Evolutionary conservation across 2,329 filamentous ascomycete genomes (phyloP).

Genomic region (Claviceps fusiformis): DNA sequence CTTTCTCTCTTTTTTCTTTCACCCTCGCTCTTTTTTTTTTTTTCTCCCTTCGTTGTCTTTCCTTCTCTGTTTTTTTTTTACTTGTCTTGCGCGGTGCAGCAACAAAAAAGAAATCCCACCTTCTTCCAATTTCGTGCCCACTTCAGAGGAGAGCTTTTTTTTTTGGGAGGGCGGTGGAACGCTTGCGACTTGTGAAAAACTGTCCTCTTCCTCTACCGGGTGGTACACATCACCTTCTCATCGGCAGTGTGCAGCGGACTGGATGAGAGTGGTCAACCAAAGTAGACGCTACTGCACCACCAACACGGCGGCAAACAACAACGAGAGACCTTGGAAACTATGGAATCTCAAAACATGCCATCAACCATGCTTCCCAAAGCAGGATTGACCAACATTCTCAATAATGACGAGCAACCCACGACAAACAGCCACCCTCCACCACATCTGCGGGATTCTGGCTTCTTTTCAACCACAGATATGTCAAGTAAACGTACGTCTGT

Average conservation of each 20-base stretch:
- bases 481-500: conserved; percentile 28
- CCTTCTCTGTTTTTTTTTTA: not conserved
- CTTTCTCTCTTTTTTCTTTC: no score
- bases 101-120: not conserved
- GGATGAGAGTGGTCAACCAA: not conserved
- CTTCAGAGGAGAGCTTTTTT: not conserved
- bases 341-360: conserved; percentile 10
- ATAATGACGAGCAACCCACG: conserved; percentile 19
- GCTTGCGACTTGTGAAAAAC: not conserved
- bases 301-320: not conserved
- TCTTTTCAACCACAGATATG: conserved; percentile 29
- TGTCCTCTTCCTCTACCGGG: no score
- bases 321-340: not conserved
- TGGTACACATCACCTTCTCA: not conserved
- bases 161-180: no score
- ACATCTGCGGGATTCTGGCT: conserved; percentile 28
- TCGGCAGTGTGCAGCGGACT: not conserved
- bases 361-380: conserved; percentile 17
- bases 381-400: conserved; percentile 26
- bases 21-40: not conserved
- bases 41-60: not conserved
- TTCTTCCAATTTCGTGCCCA: not conserved
- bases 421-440: conserved; percentile 15
- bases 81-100: not conserved
- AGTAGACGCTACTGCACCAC: not conserved